Evolutionary conservation across 1,284 basidiomycete genomes (phyloP), one percentile per base, ranked within the genome.

Genomic region (Earliella scabrosa): DNA sequence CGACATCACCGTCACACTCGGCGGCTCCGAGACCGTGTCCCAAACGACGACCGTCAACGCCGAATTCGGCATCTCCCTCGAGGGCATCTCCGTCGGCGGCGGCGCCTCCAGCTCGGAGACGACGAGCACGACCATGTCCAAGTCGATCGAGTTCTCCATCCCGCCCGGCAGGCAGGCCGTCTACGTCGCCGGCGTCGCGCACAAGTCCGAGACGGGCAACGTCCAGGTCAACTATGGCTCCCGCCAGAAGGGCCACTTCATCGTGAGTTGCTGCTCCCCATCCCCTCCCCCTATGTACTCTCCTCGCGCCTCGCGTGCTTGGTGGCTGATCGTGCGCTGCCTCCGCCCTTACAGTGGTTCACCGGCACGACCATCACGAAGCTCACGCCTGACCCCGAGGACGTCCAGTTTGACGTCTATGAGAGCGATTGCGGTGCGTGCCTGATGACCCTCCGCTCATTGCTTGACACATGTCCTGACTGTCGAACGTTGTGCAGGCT

Each of bases 151-250:
- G 32, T 59, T 50, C 51, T 36, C 36, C n/a, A 56, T 59, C 50
- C 53, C 46, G 23, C 54, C 58, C 5, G 35, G 41, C n/a, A 26
- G 53, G 16, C 58, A 59, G 53, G 58, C 58, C 14, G 53, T 59
- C 18, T 59, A 31, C 43, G 54, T 56, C 47, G 54, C 50, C n/a
- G 53, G 58, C 24, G 46, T 55, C 32, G 31, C 21, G 35, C 58
- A 59, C 26, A n/a, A 39, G 45, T 59, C 58, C 26, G 29, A 52
- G 52, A 55, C 58, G 16, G 45, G 48, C 45, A 52, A 59, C 40
- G 53, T 55, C 29, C 53, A 59, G 58, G 53, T 59, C 50, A 59
- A 59, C 53, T 59, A 55, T 39, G 49, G 39, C 20, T 39, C 40
- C 18, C 44, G 41, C 34, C 52, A 54, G 41, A 40, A 36, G 11